Base-by-base conservation (phyloP, 208 protist species). In the Acanthamoeba quina region DNA sequence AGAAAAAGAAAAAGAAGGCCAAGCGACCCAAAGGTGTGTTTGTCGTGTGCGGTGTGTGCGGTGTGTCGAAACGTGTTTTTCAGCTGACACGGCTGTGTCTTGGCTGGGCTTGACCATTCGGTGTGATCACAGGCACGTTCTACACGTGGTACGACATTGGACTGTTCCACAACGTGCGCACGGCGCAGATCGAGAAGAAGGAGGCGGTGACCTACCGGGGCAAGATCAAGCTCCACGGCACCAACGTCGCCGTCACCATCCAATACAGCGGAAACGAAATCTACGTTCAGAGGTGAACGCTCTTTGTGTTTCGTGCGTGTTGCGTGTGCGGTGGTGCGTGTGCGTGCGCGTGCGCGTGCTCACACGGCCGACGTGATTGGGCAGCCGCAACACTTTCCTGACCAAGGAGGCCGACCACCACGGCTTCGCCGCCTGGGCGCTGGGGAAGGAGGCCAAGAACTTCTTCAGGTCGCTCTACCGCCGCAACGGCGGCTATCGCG, bases 161-260 rank as follows among this genome's bases (percentile, higher is more conserved):
- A 31, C 85, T 90, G 24, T 90, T 90, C 60, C 62, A 90, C 85
- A 90, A 90, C 85, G 85, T 90, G n/a, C 85, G 85, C n/a, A 72
- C 85, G 15, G 60, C 60, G 26, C 54, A 74, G 24, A 90, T 72
- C 62, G 85, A 90, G 17, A 66, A 47, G 60, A 90, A 90, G 60
- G 60, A 90, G 37, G 37, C 60, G 17, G 85, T 90, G 41, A 47
- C n/a, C 41, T 90, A 90, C n/a, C 85, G 85, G 5, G 85, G 60
- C 26, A 90, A 90, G 85, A 90, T 90, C 19, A 90, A 90, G 60
- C 85, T 90, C 24, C 85, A 90, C 85, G 85, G 85, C 85, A 90
- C 85, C 85, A 90, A 90, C 60, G 85, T 66, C 34, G 85, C 85
- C 58, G 62, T 90, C 60, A 72, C 60, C 85, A n/a, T 90, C 64